These are phyloP conservation scores for Clarkia xantiana DNA, from an alignment of 345 rosid species.

Conservation along the genomic window DNA sequence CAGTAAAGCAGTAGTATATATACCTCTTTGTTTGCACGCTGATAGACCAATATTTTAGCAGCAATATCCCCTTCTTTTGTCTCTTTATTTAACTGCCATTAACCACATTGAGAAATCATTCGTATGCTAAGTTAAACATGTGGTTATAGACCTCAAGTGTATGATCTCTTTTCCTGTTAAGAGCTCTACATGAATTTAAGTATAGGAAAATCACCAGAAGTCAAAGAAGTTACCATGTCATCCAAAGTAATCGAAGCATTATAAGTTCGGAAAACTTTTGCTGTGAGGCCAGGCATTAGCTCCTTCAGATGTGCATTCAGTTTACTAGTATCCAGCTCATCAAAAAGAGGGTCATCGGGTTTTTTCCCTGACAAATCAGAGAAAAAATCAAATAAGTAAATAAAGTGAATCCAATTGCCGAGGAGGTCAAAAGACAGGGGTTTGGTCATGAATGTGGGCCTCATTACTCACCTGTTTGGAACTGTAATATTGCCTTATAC, in stretches of 20 bases:
- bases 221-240: slow-evolving; percentile 39
- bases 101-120: no score
- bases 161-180: no score
- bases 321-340: slow-evolving; percentile 74
- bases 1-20: not conserved
- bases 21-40: slow-evolving; percentile 91
- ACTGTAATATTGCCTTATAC: slow-evolving; percentile 81
- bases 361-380: slow-evolving; percentile 41
- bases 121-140: no score
- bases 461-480: slow-evolving; percentile 49
- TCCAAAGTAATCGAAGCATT: slow-evolving; percentile 94
- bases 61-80: slow-evolving; percentile 69
- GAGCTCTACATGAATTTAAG: no score
- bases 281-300: slow-evolving; percentile 97
- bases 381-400: no score
- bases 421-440: not conserved
- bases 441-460: not conserved
- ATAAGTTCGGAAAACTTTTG: slow-evolving; percentile 97
- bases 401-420: slow-evolving; percentile 2
- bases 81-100: slow-evolving; percentile 51
- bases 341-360: slow-evolving; percentile 66
- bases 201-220: no score
- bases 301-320: slow-evolving; percentile 93
- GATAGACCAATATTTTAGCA: slow-evolving; percentile 59
- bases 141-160: no score